Conservation (phyloP, 2,329 filamentous ascomycete genomes). For the Rhynchosporium secalis region DNA sequence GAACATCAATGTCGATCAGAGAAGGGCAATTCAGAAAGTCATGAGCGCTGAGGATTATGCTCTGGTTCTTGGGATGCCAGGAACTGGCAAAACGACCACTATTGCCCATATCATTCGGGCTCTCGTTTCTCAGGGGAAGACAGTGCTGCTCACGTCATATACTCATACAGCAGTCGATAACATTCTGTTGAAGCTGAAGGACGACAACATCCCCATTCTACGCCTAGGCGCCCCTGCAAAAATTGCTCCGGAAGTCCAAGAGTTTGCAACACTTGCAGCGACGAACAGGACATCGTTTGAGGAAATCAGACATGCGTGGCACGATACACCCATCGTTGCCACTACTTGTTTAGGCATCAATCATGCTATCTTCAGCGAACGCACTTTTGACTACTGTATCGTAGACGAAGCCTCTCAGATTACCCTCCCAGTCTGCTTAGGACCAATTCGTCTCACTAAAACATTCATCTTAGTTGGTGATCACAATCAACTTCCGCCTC, state of each 20-base stretch:
- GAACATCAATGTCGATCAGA: conserved; percentile 84
- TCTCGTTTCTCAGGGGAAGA: conserved; percentile 85
- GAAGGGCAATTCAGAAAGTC: conserved; percentile 84
- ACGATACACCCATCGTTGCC: conserved; percentile 83
- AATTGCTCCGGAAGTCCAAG: conserved; percentile 81
- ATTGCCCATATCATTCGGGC: conserved; percentile 96
- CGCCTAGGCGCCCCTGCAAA: conserved; percentile 85
- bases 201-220: conserved; percentile 75
- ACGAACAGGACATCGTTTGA: conserved; percentile 75
- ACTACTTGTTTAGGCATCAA: conserved; percentile 93
- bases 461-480: conserved; percentile 96
- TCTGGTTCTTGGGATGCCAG: conserved; percentile 96
- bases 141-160: conserved; percentile 89
- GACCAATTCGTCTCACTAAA: conserved; percentile 87
- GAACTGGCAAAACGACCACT: conserved; percentile 96
- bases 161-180: conserved; percentile 99
- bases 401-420: conserved; percentile 98
- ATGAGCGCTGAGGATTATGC: conserved; percentile 96
- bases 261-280: conserved; percentile 79
- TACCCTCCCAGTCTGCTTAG: conserved; percentile 89
- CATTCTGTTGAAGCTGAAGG: conserved; percentile 86
- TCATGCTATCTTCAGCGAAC: conserved; percentile 83
- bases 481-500: conserved; percentile 90
- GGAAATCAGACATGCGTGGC: conserved; percentile 80
- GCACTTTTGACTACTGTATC: conserved; percentile 96